Percentiles rank a stretch among this genome's conserved stretches.
Conservation (phyloP, 495 filamentous ascomycete genomes). For the Podospora australis region DNA sequence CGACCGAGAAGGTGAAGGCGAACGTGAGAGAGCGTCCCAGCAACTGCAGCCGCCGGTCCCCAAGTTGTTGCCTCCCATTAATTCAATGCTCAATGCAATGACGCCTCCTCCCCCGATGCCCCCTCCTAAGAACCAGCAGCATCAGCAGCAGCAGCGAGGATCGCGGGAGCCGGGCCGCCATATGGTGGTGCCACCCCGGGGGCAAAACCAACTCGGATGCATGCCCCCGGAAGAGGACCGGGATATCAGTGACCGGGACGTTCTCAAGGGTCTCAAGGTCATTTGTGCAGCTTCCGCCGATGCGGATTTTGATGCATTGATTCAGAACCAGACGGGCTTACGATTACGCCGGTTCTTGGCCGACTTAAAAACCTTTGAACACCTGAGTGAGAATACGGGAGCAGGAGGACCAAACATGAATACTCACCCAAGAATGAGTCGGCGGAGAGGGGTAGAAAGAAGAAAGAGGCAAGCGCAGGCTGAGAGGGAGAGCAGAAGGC, state of each 20-base stretch:
- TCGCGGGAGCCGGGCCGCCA: too few relatives aligned
- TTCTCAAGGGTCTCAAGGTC: slow-evolving; percentile 43
- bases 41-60: too few relatives aligned
- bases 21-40: too few relatives aligned
- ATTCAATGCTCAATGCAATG: too few relatives aligned
- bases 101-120: too few relatives aligned
- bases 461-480: neutral
- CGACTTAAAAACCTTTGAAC: slow-evolving; percentile 41
- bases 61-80: too few relatives aligned
- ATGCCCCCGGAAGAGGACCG: slow-evolving; percentile 23
- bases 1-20: neutral
- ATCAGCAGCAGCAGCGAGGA: neutral
- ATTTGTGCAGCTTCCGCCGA: slow-evolving; percentile 44
- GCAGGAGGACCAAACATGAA: neutral
- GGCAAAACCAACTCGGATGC: too few relatives aligned
- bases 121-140: too few relatives aligned
- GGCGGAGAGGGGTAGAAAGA: neutral
- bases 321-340: slow-evolving; percentile 39
- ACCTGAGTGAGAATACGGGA: slow-evolving; percentile 17
- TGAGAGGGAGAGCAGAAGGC: slow-evolving; percentile 2
- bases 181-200: too few relatives aligned
- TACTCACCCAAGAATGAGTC: neutral
- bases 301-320: slow-evolving; percentile 36
- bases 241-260: slow-evolving; percentile 33
- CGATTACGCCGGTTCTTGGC: slow-evolving; percentile 40